Base-by-base conservation (phyloP, 192 early-diverging fungal genomes). In the Linnemannia exigua region DNA sequence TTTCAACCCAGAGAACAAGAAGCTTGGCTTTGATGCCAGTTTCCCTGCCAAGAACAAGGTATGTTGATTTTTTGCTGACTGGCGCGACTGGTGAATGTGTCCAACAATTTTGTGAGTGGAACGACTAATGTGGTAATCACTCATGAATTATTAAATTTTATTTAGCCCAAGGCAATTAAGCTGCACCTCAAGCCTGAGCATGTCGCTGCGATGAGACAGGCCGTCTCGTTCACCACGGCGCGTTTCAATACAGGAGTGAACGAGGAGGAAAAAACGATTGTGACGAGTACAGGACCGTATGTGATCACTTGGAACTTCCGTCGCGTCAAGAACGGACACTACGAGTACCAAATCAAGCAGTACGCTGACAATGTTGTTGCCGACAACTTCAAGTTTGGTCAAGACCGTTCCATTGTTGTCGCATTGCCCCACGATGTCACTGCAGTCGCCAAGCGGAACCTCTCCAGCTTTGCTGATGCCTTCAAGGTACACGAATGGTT, bases 251-350 rank as follows among this genome's bases (percentile, higher is more conserved):
- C 94, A 7, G 93, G 95, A 76, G 72, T 69, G 33, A 90, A 91
- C 14, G 92, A 94, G 17, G 88, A 87, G 25, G 98, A 99, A 81
- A 92, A 92, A 74, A 91, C 92, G 1, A 98, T 99, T 79, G 94
- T 99, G 48, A 97, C 98, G 1, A 95, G 94, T 54, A 96, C 97
- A 17, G 98, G 98, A 14, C 94, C 94, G 25, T 97, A 93, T 88
- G 96, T 98, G 41, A 93, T 99, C 67, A 95, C 95, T 17, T 99
- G 98, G 98, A 97, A 95, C 86, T 94, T 99, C 87, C 89, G 93
- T 19, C 89, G 93, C 8, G 95, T 95, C n/a, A 94, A 95, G 87
- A 87, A 89, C 51, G 96, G 95, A 14, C 93, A 95, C 48, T 90
- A 94, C 77, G 95, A 96, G 74, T 99, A 99, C 88, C 91, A 91